Evolutionary conservation across 2,329 filamentous ascomycete species (phyloP), one percentile per base, ranked within the genome.

Genomic region (Ascosphaera pollenicola): DNA sequence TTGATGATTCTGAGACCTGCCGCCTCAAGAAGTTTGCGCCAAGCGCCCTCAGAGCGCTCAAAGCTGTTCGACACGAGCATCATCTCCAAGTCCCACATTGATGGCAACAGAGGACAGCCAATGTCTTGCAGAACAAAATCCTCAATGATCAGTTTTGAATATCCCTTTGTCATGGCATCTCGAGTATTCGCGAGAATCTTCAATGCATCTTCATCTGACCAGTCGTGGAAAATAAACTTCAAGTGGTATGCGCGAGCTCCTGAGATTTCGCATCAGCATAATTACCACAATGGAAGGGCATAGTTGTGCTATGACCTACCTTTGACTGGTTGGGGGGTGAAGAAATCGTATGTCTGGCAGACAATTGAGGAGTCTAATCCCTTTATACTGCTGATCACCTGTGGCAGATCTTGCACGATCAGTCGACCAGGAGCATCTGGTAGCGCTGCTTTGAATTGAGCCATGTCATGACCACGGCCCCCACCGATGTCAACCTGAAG

Each of bases 391-490:
- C 47, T 44, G 38, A 54, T 39, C 15, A 68, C 60, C 2, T 53
- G 48, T 0, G 59, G 54, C 4, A 63, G 50, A 43, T 70, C 68
- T 44, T 71, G 64, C 0, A 70, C 50, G 1, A 70, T 48, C 2
- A 69, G 47, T 3, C 55, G 51, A 1, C 65, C 65, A 0, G 58
- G 55, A 0, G 52, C 47, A 0, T 54, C 38, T 0, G 61, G 56
- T 42, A 57, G 56, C 37, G 59, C 56, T 0, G 46, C 43, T 2
- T 39, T 51, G 41, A 66, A 58, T 31, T 58, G 51, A 2, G 46
- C 44, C 3, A 62, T 41, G 42, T 64, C 56, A 41, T 64, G 58
- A 4, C 63, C 61, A 0, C 55, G 38, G 24, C 53, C 51, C 2
- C 61, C 63, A 7, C 60, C 62, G 1, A 66, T 49, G 42, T 66